phyloP scores from a whole-genome alignment of 108 stramenopile genomes.

The Skeletonema potamos region DNA sequence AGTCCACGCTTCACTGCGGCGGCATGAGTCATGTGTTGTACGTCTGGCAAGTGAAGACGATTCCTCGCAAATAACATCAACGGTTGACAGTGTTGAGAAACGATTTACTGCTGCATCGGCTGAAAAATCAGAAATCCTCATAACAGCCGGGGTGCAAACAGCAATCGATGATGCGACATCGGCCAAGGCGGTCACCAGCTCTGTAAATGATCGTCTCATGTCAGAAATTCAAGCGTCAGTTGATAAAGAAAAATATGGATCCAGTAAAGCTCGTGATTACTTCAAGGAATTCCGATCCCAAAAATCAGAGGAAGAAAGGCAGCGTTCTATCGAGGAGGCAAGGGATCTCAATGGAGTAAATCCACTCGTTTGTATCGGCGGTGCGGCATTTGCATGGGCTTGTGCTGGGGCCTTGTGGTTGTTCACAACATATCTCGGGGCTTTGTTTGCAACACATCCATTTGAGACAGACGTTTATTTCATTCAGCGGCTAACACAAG shows the following conservation, averaged over 20 bases:
- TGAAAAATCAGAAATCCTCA: slow-evolving; percentile 15
- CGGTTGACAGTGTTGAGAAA: slow-evolving; percentile 6
- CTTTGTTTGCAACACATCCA: slow-evolving; percentile 64
- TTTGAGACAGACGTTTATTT: slow-evolving; percentile 67
- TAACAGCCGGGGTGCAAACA: neutral
- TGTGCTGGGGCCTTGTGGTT: slow-evolving; percentile 66
- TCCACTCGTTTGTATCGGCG: slow-evolving; percentile 66
- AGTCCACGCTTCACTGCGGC: neutral
- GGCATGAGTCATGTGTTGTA: neutral
- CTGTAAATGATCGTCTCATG: slow-evolving; percentile 81
- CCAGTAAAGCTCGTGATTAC: slow-evolving; percentile 27
- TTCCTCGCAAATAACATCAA: neutral
- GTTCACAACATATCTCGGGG: slow-evolving; percentile 54
- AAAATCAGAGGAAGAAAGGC: slow-evolving; percentile 69
- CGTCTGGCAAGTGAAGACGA: neutral
- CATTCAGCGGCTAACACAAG: slow-evolving; percentile 50
- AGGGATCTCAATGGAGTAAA: slow-evolving; percentile 84
- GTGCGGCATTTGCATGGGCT: slow-evolving; percentile 65
- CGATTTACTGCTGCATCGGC: slow-evolving; percentile 15
- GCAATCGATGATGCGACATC: neutral
- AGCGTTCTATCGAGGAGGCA: slow-evolving; percentile 63
- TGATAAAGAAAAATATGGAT: slow-evolving; percentile 62
- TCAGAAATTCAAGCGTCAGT: slow-evolving; percentile 63
- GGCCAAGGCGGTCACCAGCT: slow-evolving; percentile 55
- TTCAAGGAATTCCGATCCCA: slow-evolving; percentile 53